A percentile compares a stretch with the other conserved stretches of the same genome.
These are phyloP conservation scores for Fennellomyces sp. DNA, from an alignment of 371 early-diverging fungal species.

Conservation along the genomic window DNA sequence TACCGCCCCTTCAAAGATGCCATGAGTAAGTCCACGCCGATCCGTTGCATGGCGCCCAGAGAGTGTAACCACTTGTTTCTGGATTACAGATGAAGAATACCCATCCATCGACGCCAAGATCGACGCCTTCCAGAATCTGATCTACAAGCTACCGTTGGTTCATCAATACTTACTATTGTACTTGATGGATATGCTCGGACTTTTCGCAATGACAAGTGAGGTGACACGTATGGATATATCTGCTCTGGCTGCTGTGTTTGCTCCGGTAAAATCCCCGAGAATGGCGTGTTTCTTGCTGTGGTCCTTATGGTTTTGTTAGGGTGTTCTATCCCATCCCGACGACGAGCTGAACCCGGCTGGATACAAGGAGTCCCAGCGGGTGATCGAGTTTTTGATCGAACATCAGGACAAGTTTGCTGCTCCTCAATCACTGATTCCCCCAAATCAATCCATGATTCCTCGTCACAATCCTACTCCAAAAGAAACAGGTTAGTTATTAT, in stretches of 20 bases:
- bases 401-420: constrained; percentile 36
- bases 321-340: constrained; percentile 58
- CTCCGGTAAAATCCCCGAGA: too few relatives aligned
- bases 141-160: constrained; percentile 50
- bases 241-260: constrained; percentile 65
- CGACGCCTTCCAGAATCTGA: constrained; percentile 55
- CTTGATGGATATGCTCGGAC: constrained; percentile 56
- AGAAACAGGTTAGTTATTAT: background rate
- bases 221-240: constrained; percentile 60
- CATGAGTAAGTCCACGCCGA: constrained; percentile 48
- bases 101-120: constrained; percentile 43
- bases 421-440: constrained; percentile 21
- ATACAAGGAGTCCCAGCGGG: constrained; percentile 63
- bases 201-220: constrained; percentile 53
- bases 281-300: too few relatives aligned
- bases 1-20: constrained; percentile 56
- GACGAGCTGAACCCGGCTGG: constrained; percentile 61
- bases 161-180: constrained; percentile 64
- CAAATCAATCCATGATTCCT: constrained; percentile 8
- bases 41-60: too few relatives aligned
- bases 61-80: background rate
- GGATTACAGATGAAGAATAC: constrained; percentile 29
- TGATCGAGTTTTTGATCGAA: constrained; percentile 60
- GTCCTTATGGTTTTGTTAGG: constrained; percentile 9
- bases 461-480: background rate